Base-by-base conservation (phyloP, 2,329 filamentous ascomycete genomes). In the Talaromyces sp. region DNA sequence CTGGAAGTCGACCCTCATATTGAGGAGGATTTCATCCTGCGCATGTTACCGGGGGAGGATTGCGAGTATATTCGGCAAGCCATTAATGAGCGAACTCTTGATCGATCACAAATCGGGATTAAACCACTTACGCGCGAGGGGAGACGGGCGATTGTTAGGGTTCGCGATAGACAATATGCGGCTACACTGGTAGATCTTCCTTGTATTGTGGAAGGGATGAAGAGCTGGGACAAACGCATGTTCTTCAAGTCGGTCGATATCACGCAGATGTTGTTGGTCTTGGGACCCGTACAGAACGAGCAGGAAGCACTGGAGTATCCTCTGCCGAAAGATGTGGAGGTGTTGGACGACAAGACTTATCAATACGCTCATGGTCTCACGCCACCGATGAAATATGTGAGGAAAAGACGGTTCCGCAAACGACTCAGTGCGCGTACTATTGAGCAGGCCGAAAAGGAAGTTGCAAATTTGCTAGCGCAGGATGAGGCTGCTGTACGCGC, bases 171-270 rank as follows among this genome's bases (percentile, higher is more conserved):
- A 60, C 83, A 86, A 58, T 96, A 92, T 74, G 93, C 91, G 0
- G 92, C 90, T 27, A 86, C 89, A 22, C 83, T 96, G 75, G 89
- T 96, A 9, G 92, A 96, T 71, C 79, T 97, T 37, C 93, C 93
- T 0, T 95, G 91, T 66, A 91, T 97, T 65, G 89, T 93, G 5
- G 93, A 97, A 75, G 90, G 89, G 8, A 93, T 95, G 90, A 97
- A 97, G 82, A 93, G 90, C 66, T 97, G 92, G 91, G 93, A 96
- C 75, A 89, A 89, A 73, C 92, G 91, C 73, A 86, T 89, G 19
- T 92, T 93, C 82, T 92, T 93, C 82, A 97, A 97, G 80, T 90
- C 91, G 9, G 90, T 91, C 37, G 93, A 97, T 73, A 87, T 96
- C 39, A 92, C 90, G 70, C 92, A 96, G 80, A 96, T 97, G 90